Evolutionary conservation across 2,329 filamentous ascomycete genomes (phyloP), one percentile per base, ranked within the genome.

Genomic region (Colletotrichum sp.): DNA sequence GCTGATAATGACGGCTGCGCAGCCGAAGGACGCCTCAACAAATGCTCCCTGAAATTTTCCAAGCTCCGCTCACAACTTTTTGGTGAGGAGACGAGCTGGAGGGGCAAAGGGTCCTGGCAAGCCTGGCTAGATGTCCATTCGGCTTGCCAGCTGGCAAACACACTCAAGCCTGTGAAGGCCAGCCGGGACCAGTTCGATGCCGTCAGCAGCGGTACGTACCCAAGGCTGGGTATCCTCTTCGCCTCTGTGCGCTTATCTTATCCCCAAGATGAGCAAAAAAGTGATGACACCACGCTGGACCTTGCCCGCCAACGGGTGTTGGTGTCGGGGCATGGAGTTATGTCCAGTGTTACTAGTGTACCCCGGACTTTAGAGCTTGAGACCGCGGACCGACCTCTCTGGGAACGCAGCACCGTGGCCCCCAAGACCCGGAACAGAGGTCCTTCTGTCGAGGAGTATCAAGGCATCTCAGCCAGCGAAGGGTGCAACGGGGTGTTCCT

Each of bases 321-420:
- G 26, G 28, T 36, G 59, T 52, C 44, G 44, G 44, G 44, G 16
- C 18, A 48, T 32, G 16, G 59, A 32, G 28, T n/a, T 30, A 26
- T 36, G 39, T 28, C 30, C n/a, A 30, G 28, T 70, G 68, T 32
- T 70, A 55, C 52, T 68, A 60, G 68, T 30, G 52, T 68, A 72
- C 73, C 74, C 74, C 74, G 71, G 74, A 76, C 74, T 76, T 73
- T 76, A 55, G 65, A 74, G 36, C 26, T 65, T 60, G 59, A 63
- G 69, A 32, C 73, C 73, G 69, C 26, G 68, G 69, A 48, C 69
- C 62, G 44, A 52, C n/a, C n/a, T 52, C 22, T 15, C 26, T 26
- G 16, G 64, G 28, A 64, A 30, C n/a, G 24, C 63, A 59, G 67
- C 39, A 65, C 24, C 22, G 63, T 28, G 57, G 28, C 48, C 32